A percentile compares a stretch with the other conserved stretches of the same genome.
Conservation (phyloP, 441 rosid genomes). For the Populus hybrid region DNA sequence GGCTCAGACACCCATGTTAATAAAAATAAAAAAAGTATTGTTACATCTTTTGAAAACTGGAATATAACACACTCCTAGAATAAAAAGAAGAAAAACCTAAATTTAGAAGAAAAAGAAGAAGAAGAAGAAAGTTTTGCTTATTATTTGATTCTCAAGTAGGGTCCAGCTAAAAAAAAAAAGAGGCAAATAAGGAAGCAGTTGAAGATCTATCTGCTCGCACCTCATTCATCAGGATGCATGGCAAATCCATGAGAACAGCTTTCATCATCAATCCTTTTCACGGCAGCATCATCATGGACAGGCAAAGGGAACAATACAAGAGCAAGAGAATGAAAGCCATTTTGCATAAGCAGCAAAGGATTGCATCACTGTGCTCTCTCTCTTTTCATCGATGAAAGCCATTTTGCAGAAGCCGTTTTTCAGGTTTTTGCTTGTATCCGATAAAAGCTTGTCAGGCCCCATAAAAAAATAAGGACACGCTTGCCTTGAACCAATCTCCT, state of each 20-base stretch:
- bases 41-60: too few relatives aligned
- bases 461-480: slow-evolving; percentile 31
- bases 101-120: too few relatives aligned
- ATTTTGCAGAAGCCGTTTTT: background rate
- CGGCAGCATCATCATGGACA: background rate
- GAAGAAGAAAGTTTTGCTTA: background rate
- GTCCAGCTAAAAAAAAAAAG: background rate
- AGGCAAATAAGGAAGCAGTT: too few relatives aligned
- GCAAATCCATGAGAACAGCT: too few relatives aligned
- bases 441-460: slow-evolving; percentile 16
- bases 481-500: slow-evolving; percentile 35
- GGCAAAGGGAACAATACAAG: too few relatives aligned
- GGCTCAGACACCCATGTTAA: too few relatives aligned
- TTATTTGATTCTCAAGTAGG: background rate
- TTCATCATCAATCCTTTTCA: too few relatives aligned
- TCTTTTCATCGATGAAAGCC: background rate
- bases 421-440: slow-evolving; percentile 4
- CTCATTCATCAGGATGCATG: background rate
- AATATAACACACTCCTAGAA: too few relatives aligned
- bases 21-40: too few relatives aligned
- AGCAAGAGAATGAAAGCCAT: background rate
- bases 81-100: too few relatives aligned
- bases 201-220: background rate
- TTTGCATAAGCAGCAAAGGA: background rate
- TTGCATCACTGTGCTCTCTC: background rate